A percentile compares a stretch with the other conserved stretches of the same genome.
Evolutionary conservation across 2,329 filamentous ascomycete genomes (phyloP).

Genomic region (Neocucurbitaria cava): DNA sequence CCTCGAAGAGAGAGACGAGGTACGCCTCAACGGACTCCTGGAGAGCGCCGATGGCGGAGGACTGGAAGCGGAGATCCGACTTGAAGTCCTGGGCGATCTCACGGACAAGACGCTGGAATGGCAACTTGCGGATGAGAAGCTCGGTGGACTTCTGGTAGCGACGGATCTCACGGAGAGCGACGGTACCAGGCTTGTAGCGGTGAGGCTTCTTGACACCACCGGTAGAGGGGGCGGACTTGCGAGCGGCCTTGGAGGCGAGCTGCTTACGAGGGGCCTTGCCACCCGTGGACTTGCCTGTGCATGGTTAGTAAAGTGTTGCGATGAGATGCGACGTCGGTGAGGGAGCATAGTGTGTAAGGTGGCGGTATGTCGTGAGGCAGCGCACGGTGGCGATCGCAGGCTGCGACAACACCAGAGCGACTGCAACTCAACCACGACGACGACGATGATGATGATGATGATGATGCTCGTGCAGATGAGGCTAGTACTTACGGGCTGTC

Average conservation of each 20-base stretch:
- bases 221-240: conserved; percentile 97
- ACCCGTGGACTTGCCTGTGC: conserved; percentile 74
- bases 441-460: conserved; percentile 23
- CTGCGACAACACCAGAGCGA: conserved; percentile 18
- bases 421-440: too few relatives aligned
- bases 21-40: conserved; percentile 98
- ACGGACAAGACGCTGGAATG: conserved; percentile 79
- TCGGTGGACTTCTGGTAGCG: conserved; percentile 90
- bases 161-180: conserved; percentile 89
- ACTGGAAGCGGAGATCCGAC: conserved; percentile 89
- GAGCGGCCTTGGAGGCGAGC: conserved; percentile 98
- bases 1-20: conserved; percentile 95
- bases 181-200: conserved; percentile 68
- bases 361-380: conserved; percentile 21
- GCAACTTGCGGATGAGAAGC: conserved; percentile 80
- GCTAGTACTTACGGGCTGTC: conserved; percentile 59
- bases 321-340: conserved; percentile 3
- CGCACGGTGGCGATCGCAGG: conserved; percentile 15
- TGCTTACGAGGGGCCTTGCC: conserved; percentile 86
- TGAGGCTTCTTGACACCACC: conserved; percentile 70
- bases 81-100: conserved; percentile 73
- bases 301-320: conserved; percentile 36
- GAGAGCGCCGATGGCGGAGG: conserved; percentile 88
- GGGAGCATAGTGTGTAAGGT: conserved; percentile 1
- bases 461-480: conserved; percentile 17